These are phyloP conservation scores for Pythium insidiosum DNA, from an alignment of 352 stramenopile genomes.

Conservation along the genomic window DNA sequence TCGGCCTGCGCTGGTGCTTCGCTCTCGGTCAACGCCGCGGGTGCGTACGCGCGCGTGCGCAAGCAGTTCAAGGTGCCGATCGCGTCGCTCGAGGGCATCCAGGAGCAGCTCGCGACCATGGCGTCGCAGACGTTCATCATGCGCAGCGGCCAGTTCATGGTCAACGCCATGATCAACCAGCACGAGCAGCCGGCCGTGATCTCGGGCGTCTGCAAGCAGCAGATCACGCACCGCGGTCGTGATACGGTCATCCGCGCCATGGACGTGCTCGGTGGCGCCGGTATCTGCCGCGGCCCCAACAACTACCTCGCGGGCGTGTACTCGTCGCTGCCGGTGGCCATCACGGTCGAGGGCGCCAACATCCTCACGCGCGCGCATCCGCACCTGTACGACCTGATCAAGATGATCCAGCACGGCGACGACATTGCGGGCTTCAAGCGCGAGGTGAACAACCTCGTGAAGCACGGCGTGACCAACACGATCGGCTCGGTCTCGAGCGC, in stretches of 20 bases:
- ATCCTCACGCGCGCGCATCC: conserved; percentile 97
- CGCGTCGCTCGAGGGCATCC: conserved; percentile 96
- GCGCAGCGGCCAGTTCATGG: conserved; percentile 93
- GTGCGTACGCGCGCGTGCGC: conserved; percentile 93
- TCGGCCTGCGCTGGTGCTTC: conserved; percentile 90
- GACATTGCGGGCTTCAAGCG: conserved; percentile 90
- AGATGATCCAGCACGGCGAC: conserved; percentile 93
- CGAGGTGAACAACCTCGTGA: conserved; percentile 92
- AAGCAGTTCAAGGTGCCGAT: conserved; percentile 99
- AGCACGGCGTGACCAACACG: conserved; percentile 92
- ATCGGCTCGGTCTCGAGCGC: conserved; percentile 82
- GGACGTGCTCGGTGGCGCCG: no score
- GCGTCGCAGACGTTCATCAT: conserved; percentile 92
- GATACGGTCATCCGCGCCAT: conserved; percentile 95
- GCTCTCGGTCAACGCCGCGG: conserved; percentile 89
- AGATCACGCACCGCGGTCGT: conserved; percentile 95
- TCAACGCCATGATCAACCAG: conserved; percentile 99
- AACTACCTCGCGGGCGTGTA: conserved; percentile 96
- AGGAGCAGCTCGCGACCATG: conserved; percentile 94
- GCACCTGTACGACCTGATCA: conserved; percentile 97
- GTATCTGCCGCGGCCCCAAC: conserved; percentile 95
- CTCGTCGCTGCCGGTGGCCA: conserved; percentile 94
- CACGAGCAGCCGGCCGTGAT: conserved; percentile 98
- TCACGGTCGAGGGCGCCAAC: conserved; percentile 98
- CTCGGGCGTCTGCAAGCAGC: conserved; percentile 98